Conservation (phyloP, 805 yeast genomes). For the Wickerhamiella siamensis region DNA sequence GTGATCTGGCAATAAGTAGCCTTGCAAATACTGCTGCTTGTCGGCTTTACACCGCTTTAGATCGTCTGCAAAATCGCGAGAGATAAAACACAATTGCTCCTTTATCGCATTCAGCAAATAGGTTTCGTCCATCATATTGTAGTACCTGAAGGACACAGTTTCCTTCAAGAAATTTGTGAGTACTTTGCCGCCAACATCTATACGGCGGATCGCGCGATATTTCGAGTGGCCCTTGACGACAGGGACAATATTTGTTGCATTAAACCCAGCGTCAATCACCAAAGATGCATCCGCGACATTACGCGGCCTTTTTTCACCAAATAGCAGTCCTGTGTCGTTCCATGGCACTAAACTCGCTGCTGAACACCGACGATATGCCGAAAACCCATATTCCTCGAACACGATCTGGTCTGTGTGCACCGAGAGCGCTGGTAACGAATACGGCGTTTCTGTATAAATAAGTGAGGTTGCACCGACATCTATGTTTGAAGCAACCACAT, state of each 20-base stretch:
- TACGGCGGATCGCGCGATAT: constrained; percentile 60
- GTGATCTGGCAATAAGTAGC: constrained; percentile 78
- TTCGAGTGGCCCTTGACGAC: constrained; percentile 62
- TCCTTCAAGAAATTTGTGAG: constrained; percentile 75
- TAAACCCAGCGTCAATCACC: constrained; percentile 79
- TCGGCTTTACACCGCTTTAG: constrained; percentile 28
- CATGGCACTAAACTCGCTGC: constrained; percentile 40
- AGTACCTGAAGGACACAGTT: constrained; percentile 75
- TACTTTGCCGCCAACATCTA: constrained; percentile 78
- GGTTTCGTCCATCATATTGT: constrained; percentile 86
- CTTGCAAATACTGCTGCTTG: constrained; percentile 31
- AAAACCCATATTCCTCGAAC: constrained; percentile 85
- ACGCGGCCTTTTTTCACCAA: constrained; percentile 13
- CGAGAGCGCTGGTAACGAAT: constrained; percentile 67
- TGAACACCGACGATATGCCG: constrained; percentile 51
- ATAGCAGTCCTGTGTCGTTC: constrained; percentile 27
- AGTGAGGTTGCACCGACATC: constrained; percentile 40
- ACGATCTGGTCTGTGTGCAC: constrained; percentile 79
- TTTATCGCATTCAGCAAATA: constrained; percentile 72
- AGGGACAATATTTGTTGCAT: constrained; percentile 77
- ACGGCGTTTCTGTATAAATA: constrained; percentile 66
- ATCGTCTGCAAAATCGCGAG: constrained; percentile 39
- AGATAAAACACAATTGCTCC: constrained; percentile 60
- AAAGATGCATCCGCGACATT: constrained; percentile 24
- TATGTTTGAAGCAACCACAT: constrained; percentile 19